Evolutionary conservation across 2,329 filamentous ascomycete species (phyloP).

Genomic region (Colletotrichum trifolii): DNA sequence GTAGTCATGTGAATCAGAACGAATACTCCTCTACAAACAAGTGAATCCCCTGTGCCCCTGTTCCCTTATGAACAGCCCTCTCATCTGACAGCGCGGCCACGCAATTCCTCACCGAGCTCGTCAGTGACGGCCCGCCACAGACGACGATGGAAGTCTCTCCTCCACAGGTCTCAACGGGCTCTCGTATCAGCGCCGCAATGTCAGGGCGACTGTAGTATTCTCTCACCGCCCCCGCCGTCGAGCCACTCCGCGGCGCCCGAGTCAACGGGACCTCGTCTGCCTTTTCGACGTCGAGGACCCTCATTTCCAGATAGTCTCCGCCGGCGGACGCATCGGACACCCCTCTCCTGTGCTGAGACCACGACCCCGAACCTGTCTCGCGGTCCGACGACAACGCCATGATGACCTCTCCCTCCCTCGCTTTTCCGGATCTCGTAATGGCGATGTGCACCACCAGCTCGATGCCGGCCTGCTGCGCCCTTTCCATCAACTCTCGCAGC

Average conservation of each 20-base stretch:
- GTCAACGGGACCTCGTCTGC: conserved; percentile 40
- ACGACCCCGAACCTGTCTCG: conserved; percentile 14
- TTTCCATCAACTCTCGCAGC: conserved; percentile 56
- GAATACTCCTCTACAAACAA: conserved; percentile 71
- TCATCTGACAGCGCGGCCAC: conserved; percentile 69
- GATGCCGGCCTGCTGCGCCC: conserved; percentile 57
- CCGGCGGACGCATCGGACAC: conserved; percentile 12
- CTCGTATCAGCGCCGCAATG: conserved; percentile 62
- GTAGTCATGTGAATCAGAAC: conserved; percentile 50
- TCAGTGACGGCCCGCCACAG: conserved; percentile 67
- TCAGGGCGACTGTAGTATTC: conserved; percentile 61
- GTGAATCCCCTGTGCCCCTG: conserved; percentile 71
- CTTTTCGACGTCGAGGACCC: conserved; percentile 22
- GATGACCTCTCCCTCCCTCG: conserved; percentile 41
- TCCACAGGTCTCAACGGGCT: conserved; percentile 66
- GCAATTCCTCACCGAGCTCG: conserved; percentile 64
- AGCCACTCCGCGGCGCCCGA: conserved; percentile 20
- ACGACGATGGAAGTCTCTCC: conserved; percentile 72
- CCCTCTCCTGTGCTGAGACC: conserved; percentile 15
- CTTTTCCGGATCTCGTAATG: conserved; percentile 55
- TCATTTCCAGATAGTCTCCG: conserved; percentile 17
- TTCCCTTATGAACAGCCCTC: conserved; percentile 72
- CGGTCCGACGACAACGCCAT: conserved; percentile 35
- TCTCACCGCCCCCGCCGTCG: conserved; percentile 48
- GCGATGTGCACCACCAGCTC: conserved; percentile 65